phyloP scores from a whole-genome alignment of 75 land plant species.

The Pinus taeda region DNA sequence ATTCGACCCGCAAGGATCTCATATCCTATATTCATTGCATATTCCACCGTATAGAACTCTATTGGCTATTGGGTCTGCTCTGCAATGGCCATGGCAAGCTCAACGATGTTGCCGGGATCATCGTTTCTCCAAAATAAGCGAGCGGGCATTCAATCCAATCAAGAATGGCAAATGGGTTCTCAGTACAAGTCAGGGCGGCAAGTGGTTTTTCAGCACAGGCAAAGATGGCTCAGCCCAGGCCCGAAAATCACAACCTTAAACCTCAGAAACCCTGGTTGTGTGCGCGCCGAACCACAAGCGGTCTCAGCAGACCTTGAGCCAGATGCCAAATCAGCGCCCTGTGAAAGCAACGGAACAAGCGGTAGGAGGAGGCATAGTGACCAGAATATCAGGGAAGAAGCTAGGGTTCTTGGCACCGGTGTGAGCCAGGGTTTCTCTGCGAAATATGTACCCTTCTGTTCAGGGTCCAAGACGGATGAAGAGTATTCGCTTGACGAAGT shows the following conservation, averaged over 20 bases:
- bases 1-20: no score
- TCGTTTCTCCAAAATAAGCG: background rate
- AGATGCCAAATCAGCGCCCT: background rate
- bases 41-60: no score
- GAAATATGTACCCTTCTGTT: constrained; percentile 80
- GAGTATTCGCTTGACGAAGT: constrained; percentile 87
- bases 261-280: no score
- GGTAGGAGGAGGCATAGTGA: constrained; percentile 18
- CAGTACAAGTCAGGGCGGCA: background rate
- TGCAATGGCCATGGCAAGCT: constrained; percentile 4
- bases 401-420: constrained; percentile 10
- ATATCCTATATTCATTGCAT: no score
- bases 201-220: background rate
- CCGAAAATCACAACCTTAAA: background rate
- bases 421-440: constrained; percentile 58
- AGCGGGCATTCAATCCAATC: background rate
- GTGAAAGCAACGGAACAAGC: background rate
- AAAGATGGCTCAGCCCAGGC: background rate
- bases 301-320: background rate
- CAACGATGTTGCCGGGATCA: background rate
- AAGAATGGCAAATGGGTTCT: background rate
- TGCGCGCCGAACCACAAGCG: background rate
- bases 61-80: no score
- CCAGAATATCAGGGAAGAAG: constrained; percentile 61
- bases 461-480: constrained; percentile 35